Conservation (phyloP, 2,329 filamentous ascomycete species). For the Drechslera avenae region DNA sequence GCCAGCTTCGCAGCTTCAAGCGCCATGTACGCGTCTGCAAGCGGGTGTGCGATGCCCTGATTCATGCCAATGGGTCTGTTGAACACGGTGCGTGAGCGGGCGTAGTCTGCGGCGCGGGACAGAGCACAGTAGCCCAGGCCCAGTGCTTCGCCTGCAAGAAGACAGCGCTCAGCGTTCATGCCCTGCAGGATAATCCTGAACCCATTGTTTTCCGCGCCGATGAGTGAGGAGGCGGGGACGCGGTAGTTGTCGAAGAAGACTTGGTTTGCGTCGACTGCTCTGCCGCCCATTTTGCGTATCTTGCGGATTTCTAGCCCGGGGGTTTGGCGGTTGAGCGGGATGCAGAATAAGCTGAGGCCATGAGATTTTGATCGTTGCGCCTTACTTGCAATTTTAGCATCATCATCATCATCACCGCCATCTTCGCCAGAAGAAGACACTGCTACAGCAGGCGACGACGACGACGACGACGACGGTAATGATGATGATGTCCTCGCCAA, state of each 20-base stretch:
- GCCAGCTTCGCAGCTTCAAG: conserved; percentile 66
- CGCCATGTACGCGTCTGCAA: conserved; percentile 65
- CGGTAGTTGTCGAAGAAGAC: conserved; percentile 84
- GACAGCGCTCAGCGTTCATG: conserved; percentile 57
- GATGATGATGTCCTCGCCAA: conserved; percentile 82
- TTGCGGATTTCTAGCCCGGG: conserved; percentile 69
- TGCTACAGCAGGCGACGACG: too few relatives aligned
- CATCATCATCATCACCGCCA: too few relatives aligned
- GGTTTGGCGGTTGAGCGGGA: conserved; percentile 68
- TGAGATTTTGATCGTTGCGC: too few relatives aligned
- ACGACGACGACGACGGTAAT: too few relatives aligned
- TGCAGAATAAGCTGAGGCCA: conserved; percentile 75
- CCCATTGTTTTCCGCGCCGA: conserved; percentile 75
- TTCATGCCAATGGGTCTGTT: conserved; percentile 64
- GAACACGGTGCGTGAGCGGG: conserved; percentile 59
- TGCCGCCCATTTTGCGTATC: conserved; percentile 85
- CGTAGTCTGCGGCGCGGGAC: conserved; percentile 51
- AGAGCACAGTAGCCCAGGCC: conserved; percentile 76
- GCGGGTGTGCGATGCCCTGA: conserved; percentile 64
- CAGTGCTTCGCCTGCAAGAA: conserved; percentile 74
- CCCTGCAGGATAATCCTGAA: conserved; percentile 68
- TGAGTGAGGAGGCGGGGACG: conserved; percentile 66
- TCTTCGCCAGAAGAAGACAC: too few relatives aligned
- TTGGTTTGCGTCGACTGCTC: conserved; percentile 83
- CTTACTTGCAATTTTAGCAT: too few relatives aligned